Evolutionary conservation across 352 stramenopile species (phyloP).

Genomic region (Saprolegnia parasitica): DNA sequence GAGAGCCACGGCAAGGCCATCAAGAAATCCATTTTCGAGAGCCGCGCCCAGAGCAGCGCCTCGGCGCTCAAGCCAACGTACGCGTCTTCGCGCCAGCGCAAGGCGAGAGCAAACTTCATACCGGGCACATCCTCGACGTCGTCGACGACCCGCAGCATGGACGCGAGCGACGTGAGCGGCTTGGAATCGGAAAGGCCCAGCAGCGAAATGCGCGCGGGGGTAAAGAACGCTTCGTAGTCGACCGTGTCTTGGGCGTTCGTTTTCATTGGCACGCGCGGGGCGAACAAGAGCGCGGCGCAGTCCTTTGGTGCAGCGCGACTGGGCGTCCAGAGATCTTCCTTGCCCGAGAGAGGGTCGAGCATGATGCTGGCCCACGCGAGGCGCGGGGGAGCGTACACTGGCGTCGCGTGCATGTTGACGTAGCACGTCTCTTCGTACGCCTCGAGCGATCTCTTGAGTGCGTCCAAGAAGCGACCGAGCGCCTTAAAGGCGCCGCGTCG

Average conservation of each 20-base stretch:
- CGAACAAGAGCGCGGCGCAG: slow-evolving; percentile 59
- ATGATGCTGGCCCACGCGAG: slow-evolving; percentile 52
- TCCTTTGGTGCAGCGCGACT: slow-evolving; percentile 34
- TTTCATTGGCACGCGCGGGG: slow-evolving; percentile 27
- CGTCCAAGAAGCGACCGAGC: slow-evolving; percentile 48
- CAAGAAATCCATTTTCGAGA: slow-evolving; percentile 25
- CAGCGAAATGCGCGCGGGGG: neutral
- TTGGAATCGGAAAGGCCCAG: neutral
- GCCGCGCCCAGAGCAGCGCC: slow-evolving; percentile 20
- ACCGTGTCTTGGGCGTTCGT: neutral
- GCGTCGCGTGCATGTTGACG: slow-evolving; percentile 59
- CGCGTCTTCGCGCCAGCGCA: neutral
- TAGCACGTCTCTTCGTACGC: slow-evolving; percentile 75
- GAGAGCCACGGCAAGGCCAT: slow-evolving; percentile 19
- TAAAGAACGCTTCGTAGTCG: slow-evolving; percentile 21
- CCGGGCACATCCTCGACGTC: slow-evolving; percentile 16
- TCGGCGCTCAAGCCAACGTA: slow-evolving; percentile 15
- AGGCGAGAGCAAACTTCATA: slow-evolving; percentile 4
- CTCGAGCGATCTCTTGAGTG: slow-evolving; percentile 53
- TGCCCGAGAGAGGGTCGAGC: slow-evolving; percentile 28
- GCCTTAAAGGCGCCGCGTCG: slow-evolving; percentile 56
- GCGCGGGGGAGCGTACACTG: slow-evolving; percentile 47
- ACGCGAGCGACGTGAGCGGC: neutral
- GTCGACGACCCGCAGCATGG: slow-evolving; percentile 6
- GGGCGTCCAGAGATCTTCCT: slow-evolving; percentile 44